Percentiles rank a stretch among this genome's conserved stretches.
These are phyloP conservation scores for Lasiosphaeria miniovina DNA, from an alignment of 495 filamentous ascomycete genomes.

Conservation along the genomic window DNA sequence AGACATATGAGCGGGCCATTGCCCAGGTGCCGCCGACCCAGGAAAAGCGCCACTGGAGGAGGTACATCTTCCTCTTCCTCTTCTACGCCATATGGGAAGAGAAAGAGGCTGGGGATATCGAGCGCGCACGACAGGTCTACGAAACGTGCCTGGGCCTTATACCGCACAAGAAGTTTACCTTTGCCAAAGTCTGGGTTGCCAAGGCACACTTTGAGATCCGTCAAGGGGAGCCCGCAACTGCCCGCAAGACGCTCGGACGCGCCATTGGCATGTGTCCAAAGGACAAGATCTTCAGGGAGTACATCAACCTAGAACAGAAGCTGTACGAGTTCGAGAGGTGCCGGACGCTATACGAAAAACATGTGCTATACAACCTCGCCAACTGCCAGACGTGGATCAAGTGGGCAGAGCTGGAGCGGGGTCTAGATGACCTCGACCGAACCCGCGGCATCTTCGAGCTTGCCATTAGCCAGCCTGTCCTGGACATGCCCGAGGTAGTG, in stretches of 20 bases:
- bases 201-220: constrained; percentile 92
- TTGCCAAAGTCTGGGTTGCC: constrained; percentile 92
- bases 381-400: constrained; percentile 94
- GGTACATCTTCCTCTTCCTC: constrained; percentile 97
- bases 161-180: constrained; percentile 96
- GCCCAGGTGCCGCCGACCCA: constrained; percentile 93
- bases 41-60: constrained; percentile 94
- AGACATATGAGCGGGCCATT: constrained; percentile 94
- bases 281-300: constrained; percentile 89
- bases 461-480: constrained; percentile 71
- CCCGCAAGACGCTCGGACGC: constrained; percentile 82
- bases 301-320: constrained; percentile 86
- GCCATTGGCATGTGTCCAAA: constrained; percentile 95
- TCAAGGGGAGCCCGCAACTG: constrained; percentile 72
- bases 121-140: constrained; percentile 86
- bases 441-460: constrained; percentile 91
- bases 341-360: constrained; percentile 88
- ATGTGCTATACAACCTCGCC: constrained; percentile 82
- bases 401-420: constrained; percentile 87
- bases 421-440: constrained; percentile 82
- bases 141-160: constrained; percentile 81
- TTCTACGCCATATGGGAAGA: constrained; percentile 98
- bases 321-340: constrained; percentile 90
- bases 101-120: constrained; percentile 71
- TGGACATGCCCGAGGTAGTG: constrained; percentile 97